Conservation (phyloP, 176 grass and related monocot species). For the Miscanthus lutarioriparius region DNA sequence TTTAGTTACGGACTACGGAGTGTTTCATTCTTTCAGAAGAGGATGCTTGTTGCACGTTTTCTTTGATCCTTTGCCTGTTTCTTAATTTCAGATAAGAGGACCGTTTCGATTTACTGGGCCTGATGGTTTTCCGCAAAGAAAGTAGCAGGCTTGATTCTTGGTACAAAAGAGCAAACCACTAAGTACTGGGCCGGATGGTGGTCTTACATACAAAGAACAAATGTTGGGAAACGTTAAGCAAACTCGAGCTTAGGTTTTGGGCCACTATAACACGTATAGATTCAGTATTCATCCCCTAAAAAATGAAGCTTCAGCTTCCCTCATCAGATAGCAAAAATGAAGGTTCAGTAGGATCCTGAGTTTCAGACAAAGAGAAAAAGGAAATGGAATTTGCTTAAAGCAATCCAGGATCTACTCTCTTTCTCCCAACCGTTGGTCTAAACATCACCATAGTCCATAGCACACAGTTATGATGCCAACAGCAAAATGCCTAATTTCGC, state of each 20-base stretch:
- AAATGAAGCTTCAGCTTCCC: not conserved
- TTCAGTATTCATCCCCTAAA: not conserved
- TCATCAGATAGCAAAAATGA: not conserved
- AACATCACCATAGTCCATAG: not conserved
- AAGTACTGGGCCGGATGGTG: not conserved
- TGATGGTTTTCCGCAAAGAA: not conserved
- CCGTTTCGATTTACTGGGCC: not conserved
- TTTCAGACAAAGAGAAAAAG: not conserved
- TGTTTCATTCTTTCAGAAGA: not conserved
- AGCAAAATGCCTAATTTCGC: constrained; percentile 16
- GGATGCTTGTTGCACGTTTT: not conserved
- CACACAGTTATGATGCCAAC: not conserved
- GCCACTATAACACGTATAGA: not conserved
- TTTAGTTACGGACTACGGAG: too few relatives aligned
- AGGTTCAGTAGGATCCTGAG: not conserved
- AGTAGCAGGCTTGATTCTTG: not conserved
- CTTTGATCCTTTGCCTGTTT: not conserved
- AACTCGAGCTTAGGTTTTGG: not conserved
- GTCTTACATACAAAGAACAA: not conserved
- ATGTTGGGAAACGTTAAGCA: not conserved
- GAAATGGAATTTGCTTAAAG: not conserved
- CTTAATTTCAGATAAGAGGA: not conserved
- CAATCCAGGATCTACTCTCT: not conserved
- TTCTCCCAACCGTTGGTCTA: not conserved
- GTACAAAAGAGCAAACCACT: not conserved